Evolutionary conservation across 2,329 filamentous ascomycete genomes (phyloP).

Genomic region (Epichloe coenophiala): DNA sequence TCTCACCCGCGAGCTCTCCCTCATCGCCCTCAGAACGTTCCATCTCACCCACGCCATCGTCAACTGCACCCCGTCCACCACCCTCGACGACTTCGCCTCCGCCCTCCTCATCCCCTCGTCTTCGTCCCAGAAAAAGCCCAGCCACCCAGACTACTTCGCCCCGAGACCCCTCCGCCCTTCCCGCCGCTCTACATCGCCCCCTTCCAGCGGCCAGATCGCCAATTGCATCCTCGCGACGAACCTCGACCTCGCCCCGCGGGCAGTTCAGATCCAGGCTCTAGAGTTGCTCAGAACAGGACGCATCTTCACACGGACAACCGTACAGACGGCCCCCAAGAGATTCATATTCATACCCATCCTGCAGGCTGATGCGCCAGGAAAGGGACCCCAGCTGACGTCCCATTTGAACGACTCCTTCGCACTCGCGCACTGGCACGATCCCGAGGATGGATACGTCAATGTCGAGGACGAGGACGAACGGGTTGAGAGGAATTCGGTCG

Average conservation of each 20-base stretch:
- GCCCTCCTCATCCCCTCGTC: constrained; percentile 41
- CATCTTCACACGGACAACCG: constrained; percentile 61
- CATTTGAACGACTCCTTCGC: constrained; percentile 74
- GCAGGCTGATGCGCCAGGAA: constrained; percentile 29
- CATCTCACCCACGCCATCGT: constrained; percentile 56
- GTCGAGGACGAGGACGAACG: constrained; percentile 45
- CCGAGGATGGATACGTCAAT: constrained; percentile 59
- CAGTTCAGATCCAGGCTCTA: constrained; percentile 68
- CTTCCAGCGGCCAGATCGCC: constrained; percentile 40
- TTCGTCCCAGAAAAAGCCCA: constrained; percentile 10
- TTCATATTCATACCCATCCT: constrained; percentile 75
- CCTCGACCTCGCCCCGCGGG: constrained; percentile 57
- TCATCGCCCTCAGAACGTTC: constrained; percentile 61
- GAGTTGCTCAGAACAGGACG: constrained; percentile 69
- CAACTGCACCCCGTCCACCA: constrained; percentile 58
- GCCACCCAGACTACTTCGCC: constrained; percentile 18
- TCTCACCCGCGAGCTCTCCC: constrained; percentile 58
- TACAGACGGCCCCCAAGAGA: constrained; percentile 59
- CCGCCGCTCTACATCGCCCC: constrained; percentile 15
- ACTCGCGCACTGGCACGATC: constrained; percentile 73
- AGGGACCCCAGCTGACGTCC: constrained; percentile 32
- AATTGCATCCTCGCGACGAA: constrained; percentile 75
- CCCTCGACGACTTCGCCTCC: constrained; percentile 67
- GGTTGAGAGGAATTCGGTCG: constrained; percentile 17
- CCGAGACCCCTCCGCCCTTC: constrained; percentile 10